Evolutionary conservation across 768 basidiomycete genomes (phyloP), one percentile per base, ranked within the genome.

Genomic region (Mycena galericulata): DNA sequence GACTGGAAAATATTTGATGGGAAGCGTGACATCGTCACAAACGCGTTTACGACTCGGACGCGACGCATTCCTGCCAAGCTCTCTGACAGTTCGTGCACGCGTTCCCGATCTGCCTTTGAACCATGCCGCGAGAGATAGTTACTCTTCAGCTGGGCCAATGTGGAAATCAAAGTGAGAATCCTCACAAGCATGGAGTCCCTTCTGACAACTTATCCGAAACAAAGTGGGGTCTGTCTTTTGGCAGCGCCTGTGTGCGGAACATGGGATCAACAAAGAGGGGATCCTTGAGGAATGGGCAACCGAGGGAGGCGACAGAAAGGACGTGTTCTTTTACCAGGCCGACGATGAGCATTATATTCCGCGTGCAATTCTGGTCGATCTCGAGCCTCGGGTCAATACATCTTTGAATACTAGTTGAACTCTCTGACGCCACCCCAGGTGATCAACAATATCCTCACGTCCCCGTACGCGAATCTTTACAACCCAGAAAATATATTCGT

Each of bases 291-390:
- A 99, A 69, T 97, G 95, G 94, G 96, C 97, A 8, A 94, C 92
- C 1, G 96, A 97, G 74, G 94, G 94, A 22, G 95, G 95, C 11
- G 98, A 99, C 81, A 87, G 98, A 73, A 99, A 99, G 77, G 98
- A 99, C 81, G 97, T 98, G 29, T 99, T 99, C 82, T 99, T 99
- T 83, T 99, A 99, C 78, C 97, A 99, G 79, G 98, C 98, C n/a
- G 98, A 99, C 78, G 98, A 99, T 75, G 98, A 99, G 78, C 97
- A 98, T 75, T 99, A 99, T 79, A 97, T 99, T 67, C 98, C 98
- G 2, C 89, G 98, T 58, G 95, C 98, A 6, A 97, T 99, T 68
- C 87, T 99, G 41, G 90, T 99, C 67, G 98, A 99, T 80, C 87
- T 98, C 29, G 98, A 99, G 77, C 98, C 98, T 22, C 87, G 98